phyloP scores from a whole-genome alignment of 805 yeast genomes.

The Groenewaldozyma salmanticensis region DNA sequence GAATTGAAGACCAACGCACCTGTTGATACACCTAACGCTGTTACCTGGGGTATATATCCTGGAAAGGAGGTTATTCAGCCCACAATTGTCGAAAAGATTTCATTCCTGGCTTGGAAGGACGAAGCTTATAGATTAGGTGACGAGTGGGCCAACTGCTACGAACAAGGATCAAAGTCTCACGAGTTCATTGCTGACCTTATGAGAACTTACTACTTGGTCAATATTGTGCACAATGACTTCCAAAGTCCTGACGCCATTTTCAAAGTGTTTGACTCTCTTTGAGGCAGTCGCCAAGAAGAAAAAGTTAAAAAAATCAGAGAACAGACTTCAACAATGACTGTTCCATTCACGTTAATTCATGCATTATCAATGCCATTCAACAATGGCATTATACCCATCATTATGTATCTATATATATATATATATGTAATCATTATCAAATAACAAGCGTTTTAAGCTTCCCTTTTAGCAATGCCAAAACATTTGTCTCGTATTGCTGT shows the following conservation, averaged over 20 bases:
- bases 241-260: constrained; percentile 25
- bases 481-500: background rate
- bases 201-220: constrained; percentile 62
- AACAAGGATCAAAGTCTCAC: constrained; percentile 26
- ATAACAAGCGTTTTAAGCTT: background rate
- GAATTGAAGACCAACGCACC: constrained; percentile 58
- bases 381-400: background rate
- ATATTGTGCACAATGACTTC: constrained; percentile 84
- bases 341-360: background rate
- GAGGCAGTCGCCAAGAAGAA: no score
- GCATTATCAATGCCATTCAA: background rate
- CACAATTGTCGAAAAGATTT: constrained; percentile 84
- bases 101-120: constrained; percentile 95
- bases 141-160: constrained; percentile 54
- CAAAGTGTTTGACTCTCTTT: constrained; percentile 16
- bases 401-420: no score
- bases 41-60: constrained; percentile 98
- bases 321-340: constrained; percentile 1
- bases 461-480: background rate
- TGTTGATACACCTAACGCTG: constrained; percentile 79
- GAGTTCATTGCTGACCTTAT: constrained; percentile 39
- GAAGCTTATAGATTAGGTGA: constrained; percentile 76
- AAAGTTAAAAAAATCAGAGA: background rate
- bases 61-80: constrained; percentile 93
- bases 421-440: no score